Base-by-base conservation (phyloP, 2,329 filamentous ascomycete genomes). In the Escovopsis sp. region DNA sequence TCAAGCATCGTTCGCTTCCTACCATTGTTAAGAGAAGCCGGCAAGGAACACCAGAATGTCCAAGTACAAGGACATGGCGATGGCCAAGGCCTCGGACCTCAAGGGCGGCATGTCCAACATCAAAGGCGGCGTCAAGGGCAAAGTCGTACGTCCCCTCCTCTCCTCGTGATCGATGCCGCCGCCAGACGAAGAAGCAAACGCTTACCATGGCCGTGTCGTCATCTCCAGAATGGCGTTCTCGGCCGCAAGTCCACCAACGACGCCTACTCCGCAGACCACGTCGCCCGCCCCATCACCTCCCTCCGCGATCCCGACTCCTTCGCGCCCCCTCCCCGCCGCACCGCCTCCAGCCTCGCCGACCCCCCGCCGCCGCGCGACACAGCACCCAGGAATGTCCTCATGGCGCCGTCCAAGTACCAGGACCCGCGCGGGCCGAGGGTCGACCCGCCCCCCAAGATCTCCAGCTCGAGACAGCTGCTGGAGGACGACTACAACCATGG, bases 241-340 rank as follows among this genome's bases (percentile, higher is more conserved):
- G 28, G 61, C 30, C 60, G 63, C 39, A 56, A 55, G 35, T 57
- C 59, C 23, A 48, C 52, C 19, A 47, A 51, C 13, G 43, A 49
- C 2, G 39, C 45, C 13, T 42, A 44, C 11, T 33, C 40, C 15
- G 40, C 46, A 16, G 45, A 55, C 37, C 62, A 65, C 43, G 54
- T 58, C 31, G 58, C 70, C 23, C 64, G 66, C 13, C 85, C 86
- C 2, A 60, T 92, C 30, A 65, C 74, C 8, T 66, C 72, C 4
- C 66, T 94, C 21, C 76, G 74, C 51, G 85, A 94, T 51, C 86
- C 84, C 1, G 55, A 72, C 1, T 70, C 74, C 13, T 94, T 93
- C 52, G 84, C 72, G 2, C 83, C 85, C 17, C 86, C 86, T 18
- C 86, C 86, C 1, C 87, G 73, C 47, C 79, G 59, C 27, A 53